These are phyloP conservation scores for Globisporangium orthogonon DNA, from an alignment of 352 stramenopile genomes.

Conservation along the genomic window DNA sequence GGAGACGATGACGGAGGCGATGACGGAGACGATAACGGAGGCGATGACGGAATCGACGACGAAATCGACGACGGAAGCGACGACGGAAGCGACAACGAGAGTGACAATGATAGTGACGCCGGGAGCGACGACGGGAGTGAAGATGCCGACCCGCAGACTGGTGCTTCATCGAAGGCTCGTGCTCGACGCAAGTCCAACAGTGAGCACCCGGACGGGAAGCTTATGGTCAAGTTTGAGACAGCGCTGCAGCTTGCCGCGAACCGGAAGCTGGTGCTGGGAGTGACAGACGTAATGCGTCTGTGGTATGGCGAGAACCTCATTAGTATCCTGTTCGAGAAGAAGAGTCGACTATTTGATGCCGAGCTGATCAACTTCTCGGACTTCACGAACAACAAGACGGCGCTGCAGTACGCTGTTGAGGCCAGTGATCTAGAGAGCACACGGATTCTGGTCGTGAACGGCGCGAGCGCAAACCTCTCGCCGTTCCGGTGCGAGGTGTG, in stretches of 20 bases:
- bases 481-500: conserved; percentile 37
- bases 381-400: conserved; percentile 42
- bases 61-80: conserved; percentile 6
- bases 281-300: conserved; percentile 19
- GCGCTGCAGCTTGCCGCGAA: conserved; percentile 47
- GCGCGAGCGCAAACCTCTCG: conserved; percentile 48
- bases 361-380: conserved; percentile 39
- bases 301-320: conserved; percentile 59
- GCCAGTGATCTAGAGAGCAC: conserved; percentile 34
- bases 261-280: conserved; percentile 28
- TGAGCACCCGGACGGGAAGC: conserved; percentile 9
- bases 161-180: background rate
- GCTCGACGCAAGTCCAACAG: background rate
- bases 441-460: conserved; percentile 23
- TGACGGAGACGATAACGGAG: conserved; percentile 8
- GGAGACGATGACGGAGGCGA: conserved; percentile 11
- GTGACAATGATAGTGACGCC: background rate
- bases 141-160: background rate
- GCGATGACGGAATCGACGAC: conserved; percentile 12
- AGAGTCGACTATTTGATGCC: conserved; percentile 24
- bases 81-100: conserved; percentile 4
- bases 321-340: conserved; percentile 37
- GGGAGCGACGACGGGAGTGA: background rate
- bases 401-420: conserved; percentile 51
- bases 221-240: conserved; percentile 31